Evolutionary conservation across 495 filamentous ascomycete species (phyloP), one percentile per base, ranked within the genome.

Genomic region (Chaetomidium leptoderma): DNA sequence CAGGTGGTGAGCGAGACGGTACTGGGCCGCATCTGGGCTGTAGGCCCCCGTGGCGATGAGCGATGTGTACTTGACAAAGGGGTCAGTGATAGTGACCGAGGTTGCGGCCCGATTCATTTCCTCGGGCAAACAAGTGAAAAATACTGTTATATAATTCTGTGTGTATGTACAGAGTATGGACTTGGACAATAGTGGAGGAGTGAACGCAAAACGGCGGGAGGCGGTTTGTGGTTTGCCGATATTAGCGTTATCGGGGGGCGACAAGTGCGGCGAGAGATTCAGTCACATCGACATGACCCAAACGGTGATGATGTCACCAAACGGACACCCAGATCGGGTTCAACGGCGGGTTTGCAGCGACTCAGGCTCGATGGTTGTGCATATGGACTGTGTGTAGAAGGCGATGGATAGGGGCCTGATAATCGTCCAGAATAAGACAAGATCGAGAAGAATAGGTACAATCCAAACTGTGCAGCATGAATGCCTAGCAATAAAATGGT

Each of bases 11-110:
- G 87, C 85, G 17, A 87, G 72, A 16, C 84, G 77, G 66, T 87
- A 78, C 65, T 88, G 85, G n/a, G 85, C 73, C 0, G 79, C 76
- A 70, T 89, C 87, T 13, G 82, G 84, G 23, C 69, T 63, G 58
- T 83, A 84, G 32, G 70, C 58, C 43, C 83, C 81, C 0, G 83
- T 83, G 37, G 82, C 75, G 11, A 89, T 65, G 4, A 89, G 70
- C 3, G 83, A 70, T 24, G 82, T 76, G 65, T 89, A 91, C 50
- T 87, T 81, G 55, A 88, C 75, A 35, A 89, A 72, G 5, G 86
- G 87, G 64, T 89, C 87, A 7, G 87, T 88, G 61, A 91, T 88
- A 46, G 84, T 76, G 21, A 89, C 55, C 40, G 70, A 73, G 51
- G 71, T 72, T 33, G 70, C 62, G 16, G 64, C 62, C 57, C 66